Percentiles rank a stretch among this genome's conserved stretches.
Evolutionary conservation across 1,139 yeast species (phyloP).

Genomic region (Lizanozyma gosingica): DNA sequence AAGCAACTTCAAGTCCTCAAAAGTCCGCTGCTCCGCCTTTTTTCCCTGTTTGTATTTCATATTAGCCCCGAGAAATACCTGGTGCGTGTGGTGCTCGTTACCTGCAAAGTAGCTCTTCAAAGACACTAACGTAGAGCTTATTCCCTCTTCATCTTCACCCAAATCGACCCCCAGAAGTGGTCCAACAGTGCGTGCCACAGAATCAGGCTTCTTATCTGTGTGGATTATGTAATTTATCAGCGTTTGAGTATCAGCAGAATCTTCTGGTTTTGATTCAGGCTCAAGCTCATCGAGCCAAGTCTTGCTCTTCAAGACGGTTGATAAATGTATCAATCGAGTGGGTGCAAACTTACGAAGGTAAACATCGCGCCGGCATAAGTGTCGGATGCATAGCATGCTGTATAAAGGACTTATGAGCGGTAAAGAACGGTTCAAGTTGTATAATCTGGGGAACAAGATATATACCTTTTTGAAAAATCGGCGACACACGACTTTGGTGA

Average conservation of each 20-base stretch:
- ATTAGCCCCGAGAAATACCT: constrained; percentile 24
- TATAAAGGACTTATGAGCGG: too few relatives aligned
- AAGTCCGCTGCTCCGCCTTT: constrained; percentile 31
- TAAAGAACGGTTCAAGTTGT: too few relatives aligned
- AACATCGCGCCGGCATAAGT: too few relatives aligned
- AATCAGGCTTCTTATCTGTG: background rate
- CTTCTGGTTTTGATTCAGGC: background rate
- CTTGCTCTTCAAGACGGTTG: constrained; percentile 1
- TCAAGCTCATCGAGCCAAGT: background rate
- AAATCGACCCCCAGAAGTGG: constrained; percentile 12
- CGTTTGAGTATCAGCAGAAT: constrained; percentile 1
- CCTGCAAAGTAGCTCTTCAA: constrained; percentile 35
- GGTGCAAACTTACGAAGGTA: too few relatives aligned
- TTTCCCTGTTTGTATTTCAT: constrained; percentile 22
- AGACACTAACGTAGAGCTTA: constrained; percentile 15
- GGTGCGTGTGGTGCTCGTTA: constrained; percentile 34
- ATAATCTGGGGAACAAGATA: too few relatives aligned
- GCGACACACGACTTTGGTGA: background rate
- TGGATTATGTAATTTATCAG: constrained; percentile 5
- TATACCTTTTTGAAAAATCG: too few relatives aligned
- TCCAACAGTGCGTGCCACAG: background rate
- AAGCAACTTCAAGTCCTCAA: constrained; percentile 56
- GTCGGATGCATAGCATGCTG: too few relatives aligned
- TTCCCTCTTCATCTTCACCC: constrained; percentile 16
- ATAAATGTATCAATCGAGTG: background rate